These are phyloP conservation scores for Euphorbia neoarborescens DNA, from an alignment of 441 rosid genomes.

Conservation along the genomic window DNA sequence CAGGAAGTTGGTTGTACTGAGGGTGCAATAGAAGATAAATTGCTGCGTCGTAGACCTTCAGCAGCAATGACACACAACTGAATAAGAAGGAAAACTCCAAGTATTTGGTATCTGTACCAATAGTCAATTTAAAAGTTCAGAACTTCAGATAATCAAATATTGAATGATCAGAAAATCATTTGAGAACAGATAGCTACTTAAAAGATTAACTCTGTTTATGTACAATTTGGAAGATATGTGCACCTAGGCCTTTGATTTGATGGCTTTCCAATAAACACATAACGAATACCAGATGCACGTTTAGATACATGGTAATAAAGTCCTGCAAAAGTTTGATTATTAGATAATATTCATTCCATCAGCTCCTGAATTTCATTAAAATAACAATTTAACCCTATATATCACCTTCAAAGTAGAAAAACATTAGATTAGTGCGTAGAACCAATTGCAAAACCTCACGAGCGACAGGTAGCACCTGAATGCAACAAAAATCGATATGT, in stretches of 20 bases:
- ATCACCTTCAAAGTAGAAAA: slow-evolving; percentile 94
- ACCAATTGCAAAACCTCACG: slow-evolving; percentile 68
- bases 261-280: slow-evolving; percentile 84
- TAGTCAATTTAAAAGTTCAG: slow-evolving; percentile 22
- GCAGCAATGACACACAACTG: slow-evolving; percentile 87
- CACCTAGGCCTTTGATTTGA: slow-evolving; percentile 88
- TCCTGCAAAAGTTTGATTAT: slow-evolving; percentile 36
- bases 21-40: slow-evolving; percentile 70
- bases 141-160: slow-evolving; percentile 3
- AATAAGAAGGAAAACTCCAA: slow-evolving; percentile 80
- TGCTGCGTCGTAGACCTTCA: slow-evolving; percentile 72
- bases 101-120: slow-evolving; percentile 69
- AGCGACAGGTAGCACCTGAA: slow-evolving; percentile 65
- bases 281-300: slow-evolving; percentile 72
- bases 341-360: slow-evolving; percentile 14
- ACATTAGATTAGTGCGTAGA: slow-evolving; percentile 84
- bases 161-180: not conserved
- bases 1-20: slow-evolving; percentile 62
- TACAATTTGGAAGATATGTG: not conserved
- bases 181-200: not conserved
- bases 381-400: slow-evolving; percentile 4
- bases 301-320: slow-evolving; percentile 86
- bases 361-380: not conserved
- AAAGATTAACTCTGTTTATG: not conserved
- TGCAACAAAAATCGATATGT: slow-evolving; percentile 14